Evolutionary conservation across 2,329 filamentous ascomycete genomes (phyloP).

Genomic region (Fusarium sp.): DNA sequence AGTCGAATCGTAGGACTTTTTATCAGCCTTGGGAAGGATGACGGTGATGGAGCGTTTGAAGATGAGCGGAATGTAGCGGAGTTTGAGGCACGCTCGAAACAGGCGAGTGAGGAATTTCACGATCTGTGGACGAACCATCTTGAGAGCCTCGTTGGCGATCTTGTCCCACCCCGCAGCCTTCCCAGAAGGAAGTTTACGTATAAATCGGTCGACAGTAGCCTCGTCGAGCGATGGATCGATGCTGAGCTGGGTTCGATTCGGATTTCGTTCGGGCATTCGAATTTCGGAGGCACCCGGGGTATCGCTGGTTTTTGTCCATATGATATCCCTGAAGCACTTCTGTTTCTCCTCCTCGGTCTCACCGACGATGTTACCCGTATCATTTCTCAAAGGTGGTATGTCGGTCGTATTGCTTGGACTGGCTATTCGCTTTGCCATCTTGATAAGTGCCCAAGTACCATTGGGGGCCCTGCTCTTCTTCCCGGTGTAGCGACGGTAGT

Average conservation of each 20-base stretch:
- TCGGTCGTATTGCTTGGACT: background rate
- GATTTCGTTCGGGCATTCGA: background rate
- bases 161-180: slow-evolving; percentile 8
- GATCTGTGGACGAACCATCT: background rate
- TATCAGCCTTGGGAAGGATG: slow-evolving; percentile 15
- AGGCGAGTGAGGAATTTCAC: background rate
- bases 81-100: slow-evolving; percentile 7
- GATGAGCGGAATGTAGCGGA: background rate
- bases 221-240: background rate
- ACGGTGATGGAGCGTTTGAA: slow-evolving; percentile 9
- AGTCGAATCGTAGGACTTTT: background rate
- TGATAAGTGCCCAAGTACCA: too few relatives aligned
- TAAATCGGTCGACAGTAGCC: background rate
- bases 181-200: background rate
- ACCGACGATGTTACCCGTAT: background rate
- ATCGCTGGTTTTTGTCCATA: background rate
- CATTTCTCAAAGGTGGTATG: background rate
- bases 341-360: background rate
- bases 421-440: too few relatives aligned
- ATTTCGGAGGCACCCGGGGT: background rate
- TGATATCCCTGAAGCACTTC: background rate
- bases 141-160: slow-evolving; percentile 18
- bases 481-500: too few relatives aligned
- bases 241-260: background rate
- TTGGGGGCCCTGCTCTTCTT: too few relatives aligned